phyloP scores from a whole-genome alignment of 805 yeast genomes.

The Nakazawaea anatomiae region DNA sequence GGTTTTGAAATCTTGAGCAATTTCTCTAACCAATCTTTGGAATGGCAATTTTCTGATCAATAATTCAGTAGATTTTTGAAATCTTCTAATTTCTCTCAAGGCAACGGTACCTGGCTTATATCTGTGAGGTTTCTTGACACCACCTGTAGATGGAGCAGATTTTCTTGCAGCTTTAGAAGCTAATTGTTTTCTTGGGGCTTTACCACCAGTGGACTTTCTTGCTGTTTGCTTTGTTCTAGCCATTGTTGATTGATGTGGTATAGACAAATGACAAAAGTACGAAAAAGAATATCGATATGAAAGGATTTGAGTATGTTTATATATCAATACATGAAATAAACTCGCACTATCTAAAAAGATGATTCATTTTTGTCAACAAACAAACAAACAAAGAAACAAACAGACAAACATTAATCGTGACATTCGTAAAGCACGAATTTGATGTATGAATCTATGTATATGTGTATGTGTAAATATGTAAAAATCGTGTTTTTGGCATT shows the following conservation, averaged over 20 bases:
- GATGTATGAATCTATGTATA: no score
- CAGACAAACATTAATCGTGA: neutral
- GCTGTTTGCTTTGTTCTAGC: constrained; percentile 95
- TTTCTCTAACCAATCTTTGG: constrained; percentile 95
- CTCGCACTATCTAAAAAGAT: neutral
- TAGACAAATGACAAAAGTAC: constrained; percentile 3
- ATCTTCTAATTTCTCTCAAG: constrained; percentile 93
- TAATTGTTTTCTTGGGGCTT: constrained; percentile 91
- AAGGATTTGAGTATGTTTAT: neutral
- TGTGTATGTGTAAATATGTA: no score
- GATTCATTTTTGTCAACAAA: neutral
- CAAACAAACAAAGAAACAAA: neutral
- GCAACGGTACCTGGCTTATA: constrained; percentile 98
- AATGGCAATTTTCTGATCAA: constrained; percentile 95
- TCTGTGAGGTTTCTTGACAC: constrained; percentile 94
- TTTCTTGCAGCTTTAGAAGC: constrained; percentile 93
- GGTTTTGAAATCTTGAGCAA: constrained; percentile 90
- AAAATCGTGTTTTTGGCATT: no score
- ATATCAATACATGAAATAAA: neutral
- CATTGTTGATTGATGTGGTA: constrained; percentile 37
- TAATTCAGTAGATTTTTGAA: constrained; percentile 93
- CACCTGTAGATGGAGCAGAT: constrained; percentile 88
- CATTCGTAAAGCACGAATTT: no score
- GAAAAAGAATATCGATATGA: neutral
- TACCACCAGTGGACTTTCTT: constrained; percentile 94